phyloP scores from a whole-genome alignment of 2,329 filamentous ascomycete genomes.

The Lasiodiplodia theobromae region DNA sequence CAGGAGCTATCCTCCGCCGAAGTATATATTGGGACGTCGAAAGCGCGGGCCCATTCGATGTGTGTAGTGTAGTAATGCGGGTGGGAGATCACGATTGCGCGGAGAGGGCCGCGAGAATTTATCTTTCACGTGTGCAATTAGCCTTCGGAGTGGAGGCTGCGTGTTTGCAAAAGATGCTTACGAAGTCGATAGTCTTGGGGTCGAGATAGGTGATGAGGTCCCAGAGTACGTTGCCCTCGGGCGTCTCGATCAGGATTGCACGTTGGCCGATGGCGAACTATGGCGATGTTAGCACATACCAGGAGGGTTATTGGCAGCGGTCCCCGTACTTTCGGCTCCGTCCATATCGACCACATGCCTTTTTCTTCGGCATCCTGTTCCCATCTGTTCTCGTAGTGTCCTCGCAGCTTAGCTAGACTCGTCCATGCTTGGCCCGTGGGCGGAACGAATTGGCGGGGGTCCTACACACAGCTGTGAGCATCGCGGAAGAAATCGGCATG shows the following conservation, averaged over 20 bases:
- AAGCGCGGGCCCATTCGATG: constrained; percentile 73
- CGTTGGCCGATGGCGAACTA: constrained; percentile 78
- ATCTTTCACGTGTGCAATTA: constrained; percentile 47
- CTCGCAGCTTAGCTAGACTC: constrained; percentile 57
- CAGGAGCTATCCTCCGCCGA: constrained; percentile 70
- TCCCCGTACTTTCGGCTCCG: constrained; percentile 48
- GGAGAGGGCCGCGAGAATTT: constrained; percentile 67
- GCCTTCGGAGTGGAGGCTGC: no score
- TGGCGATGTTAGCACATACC: constrained; percentile 32
- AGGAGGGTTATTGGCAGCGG: constrained; percentile 37
- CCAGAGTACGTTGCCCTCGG: constrained; percentile 77
- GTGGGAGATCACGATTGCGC: constrained; percentile 77
- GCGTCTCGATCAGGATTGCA: constrained; percentile 71
- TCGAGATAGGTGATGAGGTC: constrained; percentile 78
- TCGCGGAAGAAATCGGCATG: not conserved
- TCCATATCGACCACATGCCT: constrained; percentile 54
- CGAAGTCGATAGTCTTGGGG: constrained; percentile 62
- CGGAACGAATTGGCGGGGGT: constrained; percentile 73
- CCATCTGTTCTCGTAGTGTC: constrained; percentile 62
- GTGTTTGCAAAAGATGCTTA: constrained; percentile 28
- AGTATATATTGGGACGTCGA: constrained; percentile 74
- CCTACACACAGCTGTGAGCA: constrained; percentile 42
- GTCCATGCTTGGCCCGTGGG: constrained; percentile 71
- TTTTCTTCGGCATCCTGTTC: constrained; percentile 55
- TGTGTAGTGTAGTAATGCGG: constrained; percentile 85